Evolutionary conservation across 257 asterid species (phyloP), one percentile per base, ranked within the genome.

Genomic region (Orobanche coerulescens): DNA sequence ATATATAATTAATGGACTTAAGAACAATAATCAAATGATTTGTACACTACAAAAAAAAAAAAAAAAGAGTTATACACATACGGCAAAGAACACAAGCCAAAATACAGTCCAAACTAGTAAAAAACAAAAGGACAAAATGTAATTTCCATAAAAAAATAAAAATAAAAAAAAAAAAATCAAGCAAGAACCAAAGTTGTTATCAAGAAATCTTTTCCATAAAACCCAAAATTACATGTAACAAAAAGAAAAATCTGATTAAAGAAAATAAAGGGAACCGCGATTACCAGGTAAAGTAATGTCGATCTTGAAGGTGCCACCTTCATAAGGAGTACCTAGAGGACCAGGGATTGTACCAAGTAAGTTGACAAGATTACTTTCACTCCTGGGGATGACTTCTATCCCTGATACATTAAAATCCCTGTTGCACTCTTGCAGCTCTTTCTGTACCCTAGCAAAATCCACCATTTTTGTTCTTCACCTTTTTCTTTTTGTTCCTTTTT

Each of bases 291-390:
- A 73, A 74, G 73, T 79, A 62, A 92, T 92, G 73, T 92, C 96
- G 76, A 92, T 92, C 73, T 86, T 88, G 91, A 92, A 92, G 58
- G 76, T 63, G 31, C 98, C 98, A 15, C 95, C 98, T 78, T 92
- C 95, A 24, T 92, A 92, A 5, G 95, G 98, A 31, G 98, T 92
- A 53, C 89, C 96, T 30, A 49, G 43, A 15, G 98, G 98, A 52
- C 98, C 98, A 22, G 96, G 93, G 49, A 92, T 82, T 53, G 95
- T 82, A 36, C 98, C 98, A 12, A 79, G 75, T 85, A 92, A 70
- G 25, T 82, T 89, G 51, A 85, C 71, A 5, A 92, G 82, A 55
- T 75, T 81, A 34, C 78, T 64, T 14, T 88, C 96, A n/a, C 76
- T 72, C 70, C 73, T 82, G 0, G 91, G 96, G 62, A 14, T 23